Evolutionary conservation across 768 basidiomycete species (phyloP).

Genomic region (Butyriboletus loyo): DNA sequence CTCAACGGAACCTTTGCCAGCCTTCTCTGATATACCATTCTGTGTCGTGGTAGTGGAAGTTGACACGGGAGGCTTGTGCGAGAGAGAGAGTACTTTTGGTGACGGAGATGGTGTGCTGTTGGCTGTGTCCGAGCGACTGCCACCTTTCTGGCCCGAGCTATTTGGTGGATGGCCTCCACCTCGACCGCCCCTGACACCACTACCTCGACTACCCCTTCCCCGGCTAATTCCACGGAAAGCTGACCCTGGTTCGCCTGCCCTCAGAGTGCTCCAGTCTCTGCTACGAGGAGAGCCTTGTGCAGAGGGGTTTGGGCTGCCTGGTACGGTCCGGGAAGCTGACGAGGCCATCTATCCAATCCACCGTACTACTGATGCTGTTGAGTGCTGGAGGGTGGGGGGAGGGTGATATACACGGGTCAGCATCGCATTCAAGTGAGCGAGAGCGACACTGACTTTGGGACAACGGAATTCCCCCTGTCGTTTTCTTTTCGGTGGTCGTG

Average conservation of each 20-base stretch:
- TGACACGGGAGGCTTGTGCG: slow-evolving; percentile 15
- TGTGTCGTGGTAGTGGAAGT: slow-evolving; percentile 17
- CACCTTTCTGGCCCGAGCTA: slow-evolving; percentile 19
- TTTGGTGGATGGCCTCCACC: slow-evolving; percentile 29
- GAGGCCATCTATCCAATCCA: slow-evolving; percentile 39
- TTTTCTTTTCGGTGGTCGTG: neutral
- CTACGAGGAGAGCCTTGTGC: slow-evolving; percentile 30
- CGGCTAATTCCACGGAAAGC: slow-evolving; percentile 45
- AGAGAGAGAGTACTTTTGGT: slow-evolving; percentile 6
- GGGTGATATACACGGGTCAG: slow-evolving; percentile 11
- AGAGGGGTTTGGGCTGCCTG: slow-evolving; percentile 27
- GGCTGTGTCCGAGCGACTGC: slow-evolving; percentile 20
- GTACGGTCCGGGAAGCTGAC: slow-evolving; percentile 32
- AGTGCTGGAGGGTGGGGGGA: neutral
- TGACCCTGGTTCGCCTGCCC: slow-evolving; percentile 45
- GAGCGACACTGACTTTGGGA: slow-evolving; percentile 13
- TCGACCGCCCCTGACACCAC: slow-evolving; percentile 22
- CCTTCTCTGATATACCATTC: slow-evolving; percentile 22
- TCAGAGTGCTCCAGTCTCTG: slow-evolving; percentile 41
- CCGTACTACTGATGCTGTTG: neutral
- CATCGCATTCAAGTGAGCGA: neutral
- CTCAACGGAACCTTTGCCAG: slow-evolving; percentile 18
- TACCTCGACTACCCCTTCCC: slow-evolving; percentile 37
- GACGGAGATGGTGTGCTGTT: slow-evolving; percentile 20
- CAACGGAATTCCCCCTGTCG: neutral